Percentiles rank a stretch among this genome's conserved stretches.
These are phyloP conservation scores for Adansonia digitata DNA, from an alignment of 345 rosid genomes.

Conservation along the genomic window DNA sequence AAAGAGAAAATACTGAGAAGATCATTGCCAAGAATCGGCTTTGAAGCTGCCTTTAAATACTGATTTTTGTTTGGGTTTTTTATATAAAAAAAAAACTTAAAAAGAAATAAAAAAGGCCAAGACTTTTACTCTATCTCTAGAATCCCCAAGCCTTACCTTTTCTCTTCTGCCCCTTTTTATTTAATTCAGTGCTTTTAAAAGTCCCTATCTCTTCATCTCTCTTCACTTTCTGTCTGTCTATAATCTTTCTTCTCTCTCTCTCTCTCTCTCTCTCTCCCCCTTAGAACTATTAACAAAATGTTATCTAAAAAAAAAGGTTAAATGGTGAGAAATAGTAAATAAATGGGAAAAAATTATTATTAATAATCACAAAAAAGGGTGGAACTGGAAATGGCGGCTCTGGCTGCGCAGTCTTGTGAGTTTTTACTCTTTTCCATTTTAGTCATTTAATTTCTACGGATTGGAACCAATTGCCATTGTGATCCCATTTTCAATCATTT, in stretches of 20 bases:
- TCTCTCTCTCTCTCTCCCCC: not conserved
- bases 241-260: not conserved
- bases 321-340: not conserved
- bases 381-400: slow-evolving; percentile 60
- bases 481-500: slow-evolving; percentile 46
- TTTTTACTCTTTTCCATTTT: not conserved
- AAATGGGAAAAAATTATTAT: not conserved
- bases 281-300: slow-evolving; percentile 3
- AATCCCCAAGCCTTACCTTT: slow-evolving; percentile 19
- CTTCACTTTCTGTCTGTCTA: slow-evolving; percentile 5
- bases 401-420: slow-evolving; percentile 58
- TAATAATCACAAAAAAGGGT: slow-evolving; percentile 17
- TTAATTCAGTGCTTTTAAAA: slow-evolving; percentile 22
- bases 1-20: slow-evolving; percentile 14
- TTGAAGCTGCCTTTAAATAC: slow-evolving; percentile 32
- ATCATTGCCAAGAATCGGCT: slow-evolving; percentile 14
- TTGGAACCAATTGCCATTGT: slow-evolving; percentile 30
- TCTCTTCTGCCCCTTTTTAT: not conserved
- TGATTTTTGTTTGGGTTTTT: slow-evolving; percentile 7
- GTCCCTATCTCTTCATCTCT: slow-evolving; percentile 17
- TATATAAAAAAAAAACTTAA: too few species aligned
- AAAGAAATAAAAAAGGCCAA: not conserved
- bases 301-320: not conserved
- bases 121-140: slow-evolving; percentile 7
- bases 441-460: slow-evolving; percentile 6